These are phyloP conservation scores for Rhizomucor miehei DNA, from an alignment of 371 early-diverging fungal genomes.

Conservation along the genomic window DNA sequence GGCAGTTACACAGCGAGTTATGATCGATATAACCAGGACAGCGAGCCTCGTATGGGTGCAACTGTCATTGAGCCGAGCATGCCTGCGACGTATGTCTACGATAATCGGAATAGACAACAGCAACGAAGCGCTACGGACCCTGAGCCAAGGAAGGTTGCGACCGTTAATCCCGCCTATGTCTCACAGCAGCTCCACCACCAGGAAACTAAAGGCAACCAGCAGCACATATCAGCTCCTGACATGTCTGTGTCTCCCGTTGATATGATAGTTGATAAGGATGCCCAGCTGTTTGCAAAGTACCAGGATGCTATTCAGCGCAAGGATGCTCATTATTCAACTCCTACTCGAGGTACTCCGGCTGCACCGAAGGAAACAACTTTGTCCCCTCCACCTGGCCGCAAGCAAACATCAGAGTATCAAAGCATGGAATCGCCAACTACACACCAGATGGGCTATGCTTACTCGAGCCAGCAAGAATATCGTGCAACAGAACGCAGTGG, in stretches of 20 bases:
- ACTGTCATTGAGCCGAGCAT: conserved; percentile 12
- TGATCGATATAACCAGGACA: not conserved
- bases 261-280: conserved; percentile 6
- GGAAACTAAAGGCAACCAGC: not conserved
- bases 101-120: not conserved
- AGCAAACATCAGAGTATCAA: not conserved
- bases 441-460: too few species aligned
- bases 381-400: conserved; percentile 2
- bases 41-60: conserved; percentile 9
- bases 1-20: conserved; percentile 9
- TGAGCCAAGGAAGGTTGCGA: not conserved
- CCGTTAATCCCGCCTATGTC: not conserved
- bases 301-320: conserved; percentile 8
- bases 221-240: not conserved
- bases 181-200: not conserved
- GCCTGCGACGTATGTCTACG: conserved; percentile 12
- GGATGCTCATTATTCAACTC: not conserved
- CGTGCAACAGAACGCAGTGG: too few species aligned
- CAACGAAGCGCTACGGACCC: not conserved
- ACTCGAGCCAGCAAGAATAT: too few species aligned
- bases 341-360: not conserved
- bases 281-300: conserved; percentile 9
- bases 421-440: too few species aligned
- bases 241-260: conserved; percentile 3
- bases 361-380: not conserved